Conservation (phyloP, 495 filamentous ascomycete species). For the Lentithecium fluviatile region DNA sequence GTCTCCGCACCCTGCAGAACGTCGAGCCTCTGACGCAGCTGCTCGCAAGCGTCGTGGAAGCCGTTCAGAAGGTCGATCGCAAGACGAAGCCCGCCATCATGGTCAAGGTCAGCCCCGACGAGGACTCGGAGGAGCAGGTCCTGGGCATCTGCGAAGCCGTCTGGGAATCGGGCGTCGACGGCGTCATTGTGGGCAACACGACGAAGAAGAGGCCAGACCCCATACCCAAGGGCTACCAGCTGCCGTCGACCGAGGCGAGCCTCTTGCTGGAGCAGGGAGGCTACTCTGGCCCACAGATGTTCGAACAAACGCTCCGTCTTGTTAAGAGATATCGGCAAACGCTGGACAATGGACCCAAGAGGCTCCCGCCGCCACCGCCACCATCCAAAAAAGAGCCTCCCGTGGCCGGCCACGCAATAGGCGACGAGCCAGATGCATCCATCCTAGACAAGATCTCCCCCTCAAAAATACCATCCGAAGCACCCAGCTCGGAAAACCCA, state of each 20-base stretch:
- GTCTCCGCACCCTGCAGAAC: constrained; percentile 78
- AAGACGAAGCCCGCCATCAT: constrained; percentile 79
- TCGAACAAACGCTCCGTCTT: constrained; percentile 69
- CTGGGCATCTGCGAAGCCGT: constrained; percentile 85
- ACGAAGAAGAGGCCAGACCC: constrained; percentile 75
- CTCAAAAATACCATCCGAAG: background rate
- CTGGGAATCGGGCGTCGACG: constrained; percentile 79
- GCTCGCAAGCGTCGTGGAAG: constrained; percentile 75
- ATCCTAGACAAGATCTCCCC: too few relatives aligned
- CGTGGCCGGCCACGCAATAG: too few relatives aligned
- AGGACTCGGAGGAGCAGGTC: constrained; percentile 78
- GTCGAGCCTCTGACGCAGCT: constrained; percentile 77
- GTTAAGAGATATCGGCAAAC: constrained; percentile 74
- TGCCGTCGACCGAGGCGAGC: constrained; percentile 64
- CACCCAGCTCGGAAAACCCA: background rate
- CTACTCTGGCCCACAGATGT: constrained; percentile 85
- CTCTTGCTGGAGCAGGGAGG: constrained; percentile 76
- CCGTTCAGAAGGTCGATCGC: constrained; percentile 64
- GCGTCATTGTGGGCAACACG: constrained; percentile 97
- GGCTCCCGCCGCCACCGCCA: constrained; percentile 13
- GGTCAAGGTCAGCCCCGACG: constrained; percentile 96
- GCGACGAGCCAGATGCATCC: too few relatives aligned
- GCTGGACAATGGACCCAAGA: constrained; percentile 56
- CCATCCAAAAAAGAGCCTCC: too few relatives aligned
- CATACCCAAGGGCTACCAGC: constrained; percentile 60